phyloP scores from a whole-genome alignment of 2,329 filamentous ascomycete genomes.

The Clonostachys sp. region DNA sequence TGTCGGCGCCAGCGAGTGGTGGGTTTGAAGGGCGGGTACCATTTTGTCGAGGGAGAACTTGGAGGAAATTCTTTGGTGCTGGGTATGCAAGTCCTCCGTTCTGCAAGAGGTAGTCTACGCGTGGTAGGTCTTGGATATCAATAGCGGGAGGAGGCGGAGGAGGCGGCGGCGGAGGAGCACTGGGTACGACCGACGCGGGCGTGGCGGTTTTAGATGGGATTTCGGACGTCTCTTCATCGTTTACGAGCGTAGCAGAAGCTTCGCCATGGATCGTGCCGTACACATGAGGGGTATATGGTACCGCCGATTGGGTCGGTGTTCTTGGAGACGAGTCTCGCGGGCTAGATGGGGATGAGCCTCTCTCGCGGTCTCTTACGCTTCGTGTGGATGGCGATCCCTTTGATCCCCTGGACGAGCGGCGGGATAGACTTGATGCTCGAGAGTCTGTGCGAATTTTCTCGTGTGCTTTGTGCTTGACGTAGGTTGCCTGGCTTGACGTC shows the following conservation, averaged over 20 bases:
- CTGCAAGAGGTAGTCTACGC: conserved; percentile 88
- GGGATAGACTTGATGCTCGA: conserved; percentile 23
- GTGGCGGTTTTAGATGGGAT: conserved; percentile 32
- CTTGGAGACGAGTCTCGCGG: conserved; percentile 53
- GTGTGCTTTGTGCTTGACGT: conserved; percentile 28
- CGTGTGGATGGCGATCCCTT: conserved; percentile 32
- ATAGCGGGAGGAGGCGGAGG: conserved; percentile 76
- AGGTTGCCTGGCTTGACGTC: conserved; percentile 54
- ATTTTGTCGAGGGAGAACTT: conserved; percentile 53
- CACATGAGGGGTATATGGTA: conserved; percentile 39
- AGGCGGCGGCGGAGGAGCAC: conserved; percentile 70
- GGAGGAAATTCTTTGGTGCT: conserved; percentile 70
- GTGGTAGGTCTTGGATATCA: conserved; percentile 65
- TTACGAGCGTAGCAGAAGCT: conserved; percentile 25
- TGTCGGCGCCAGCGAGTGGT: conserved; percentile 62
- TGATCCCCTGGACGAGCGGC: conserved; percentile 25
- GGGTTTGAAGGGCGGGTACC: conserved; percentile 56
- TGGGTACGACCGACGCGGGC: conserved; percentile 31
- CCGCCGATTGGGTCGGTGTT: conserved; percentile 51
- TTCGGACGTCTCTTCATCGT: conserved; percentile 20
- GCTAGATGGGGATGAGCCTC: conserved; percentile 40
- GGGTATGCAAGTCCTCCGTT: conserved; percentile 75
- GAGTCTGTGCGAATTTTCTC: conserved; percentile 29
- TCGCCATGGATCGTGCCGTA: conserved; percentile 32
- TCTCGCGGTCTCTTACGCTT: conserved; percentile 26